phyloP scores from a whole-genome alignment of 2,329 filamentous ascomycete species.

The Atkinsonella texensis region DNA sequence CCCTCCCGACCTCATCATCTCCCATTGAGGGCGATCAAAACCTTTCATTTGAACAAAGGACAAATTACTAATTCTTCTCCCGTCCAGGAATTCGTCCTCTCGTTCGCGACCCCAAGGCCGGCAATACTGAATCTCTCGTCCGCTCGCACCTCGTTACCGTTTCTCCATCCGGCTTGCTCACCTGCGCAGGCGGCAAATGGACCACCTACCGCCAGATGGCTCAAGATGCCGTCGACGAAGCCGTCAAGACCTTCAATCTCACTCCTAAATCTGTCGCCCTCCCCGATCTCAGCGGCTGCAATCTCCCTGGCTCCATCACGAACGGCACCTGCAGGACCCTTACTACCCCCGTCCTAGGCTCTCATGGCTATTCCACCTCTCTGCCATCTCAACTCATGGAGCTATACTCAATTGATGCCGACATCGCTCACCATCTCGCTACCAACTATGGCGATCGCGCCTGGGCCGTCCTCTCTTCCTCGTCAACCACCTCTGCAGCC shows the following conservation, averaged over 20 bases:
- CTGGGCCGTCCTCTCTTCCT: constrained; percentile 50
- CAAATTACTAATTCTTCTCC: background rate
- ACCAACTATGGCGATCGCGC: constrained; percentile 43
- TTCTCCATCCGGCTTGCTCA: constrained; percentile 63
- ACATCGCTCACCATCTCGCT: constrained; percentile 30
- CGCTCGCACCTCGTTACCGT: constrained; percentile 70
- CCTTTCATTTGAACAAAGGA: background rate
- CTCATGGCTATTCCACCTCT: constrained; percentile 50
- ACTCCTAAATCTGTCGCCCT: constrained; percentile 37
- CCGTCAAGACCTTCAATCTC: constrained; percentile 54
- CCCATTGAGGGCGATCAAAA: no score
- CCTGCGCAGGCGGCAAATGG: constrained; percentile 77
- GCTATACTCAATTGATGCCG: constrained; percentile 24
- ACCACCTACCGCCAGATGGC: constrained; percentile 85
- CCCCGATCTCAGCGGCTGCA: constrained; percentile 56
- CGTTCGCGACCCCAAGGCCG: constrained; percentile 68
- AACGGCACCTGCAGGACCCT: constrained; percentile 67
- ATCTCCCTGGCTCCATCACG: constrained; percentile 32
- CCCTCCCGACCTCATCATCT: no score
- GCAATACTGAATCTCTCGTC: constrained; percentile 72
- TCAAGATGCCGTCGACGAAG: constrained; percentile 73
- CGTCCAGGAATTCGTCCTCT: constrained; percentile 54
- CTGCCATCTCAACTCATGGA: constrained; percentile 23
- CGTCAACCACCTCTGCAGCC: constrained; percentile 31
- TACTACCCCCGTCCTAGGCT: constrained; percentile 58